phyloP scores from a whole-genome alignment of 1,284 basidiomycete genomes.

The Cryptococcus wingfieldii region DNA sequence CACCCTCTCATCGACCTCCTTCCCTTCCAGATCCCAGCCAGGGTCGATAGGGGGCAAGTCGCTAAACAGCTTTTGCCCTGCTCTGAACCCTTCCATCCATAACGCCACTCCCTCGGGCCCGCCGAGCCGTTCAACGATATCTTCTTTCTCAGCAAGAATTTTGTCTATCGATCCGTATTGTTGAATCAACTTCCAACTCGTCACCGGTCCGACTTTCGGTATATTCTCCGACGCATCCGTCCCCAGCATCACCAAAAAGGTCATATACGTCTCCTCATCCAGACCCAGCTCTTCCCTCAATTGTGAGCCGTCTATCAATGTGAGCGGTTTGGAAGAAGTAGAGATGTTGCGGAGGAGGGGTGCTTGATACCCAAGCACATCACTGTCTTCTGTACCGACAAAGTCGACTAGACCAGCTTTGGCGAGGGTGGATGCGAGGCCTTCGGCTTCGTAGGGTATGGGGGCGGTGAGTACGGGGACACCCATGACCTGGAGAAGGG shows the following conservation, averaged over 20 bases:
- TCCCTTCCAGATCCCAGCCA: slow-evolving; percentile 12
- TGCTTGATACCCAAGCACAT: slow-evolving; percentile 54
- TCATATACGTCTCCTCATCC: slow-evolving; percentile 60
- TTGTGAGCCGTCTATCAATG: slow-evolving; percentile 59
- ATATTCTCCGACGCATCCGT: slow-evolving; percentile 84
- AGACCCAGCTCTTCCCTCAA: slow-evolving; percentile 57
- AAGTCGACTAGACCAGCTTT: slow-evolving; percentile 68
- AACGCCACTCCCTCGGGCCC: slow-evolving; percentile 10
- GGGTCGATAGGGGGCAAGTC: slow-evolving; percentile 32
- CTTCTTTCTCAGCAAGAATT: slow-evolving; percentile 54
- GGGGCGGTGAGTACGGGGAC: slow-evolving; percentile 65
- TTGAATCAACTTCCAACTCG: slow-evolving; percentile 67
- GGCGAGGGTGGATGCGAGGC: slow-evolving; percentile 70
- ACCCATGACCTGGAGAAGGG: slow-evolving; percentile 66
- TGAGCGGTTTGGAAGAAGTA: slow-evolving; percentile 57
- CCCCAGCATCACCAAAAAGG: slow-evolving; percentile 77
- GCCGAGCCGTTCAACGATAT: slow-evolving; percentile 15
- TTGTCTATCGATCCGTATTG: slow-evolving; percentile 68
- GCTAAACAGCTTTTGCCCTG: slow-evolving; percentile 43
- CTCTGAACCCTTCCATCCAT: slow-evolving; percentile 38
- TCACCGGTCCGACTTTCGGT: slow-evolving; percentile 67
- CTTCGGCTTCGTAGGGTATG: slow-evolving; percentile 74
- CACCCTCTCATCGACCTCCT: slow-evolving; percentile 15
- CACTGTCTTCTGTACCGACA: slow-evolving; percentile 80
- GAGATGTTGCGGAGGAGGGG: slow-evolving; percentile 73